A percentile compares a stretch with the other conserved stretches of the same genome.
Evolutionary conservation across 1,284 basidiomycete genomes (phyloP).

Genomic region (Papiliotrema nemorosa): DNA sequence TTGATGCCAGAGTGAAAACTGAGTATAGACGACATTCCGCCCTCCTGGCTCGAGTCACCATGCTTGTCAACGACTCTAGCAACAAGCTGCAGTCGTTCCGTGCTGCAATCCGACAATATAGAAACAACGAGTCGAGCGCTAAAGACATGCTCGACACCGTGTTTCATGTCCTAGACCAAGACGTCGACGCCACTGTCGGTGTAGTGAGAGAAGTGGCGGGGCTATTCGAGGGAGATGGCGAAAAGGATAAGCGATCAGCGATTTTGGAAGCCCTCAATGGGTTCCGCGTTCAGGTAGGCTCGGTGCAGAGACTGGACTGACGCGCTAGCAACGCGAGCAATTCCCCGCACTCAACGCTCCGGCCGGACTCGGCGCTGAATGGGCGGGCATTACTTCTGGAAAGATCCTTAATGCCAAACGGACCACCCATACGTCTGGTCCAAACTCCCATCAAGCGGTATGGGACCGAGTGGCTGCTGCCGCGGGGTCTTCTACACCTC

Average conservation of each 20-base stretch:
- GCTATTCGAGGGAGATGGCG: slow-evolving; percentile 69
- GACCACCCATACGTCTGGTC: slow-evolving; percentile 55
- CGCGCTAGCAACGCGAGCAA: slow-evolving; percentile 66
- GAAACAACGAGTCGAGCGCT: slow-evolving; percentile 71
- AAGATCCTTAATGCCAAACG: slow-evolving; percentile 79
- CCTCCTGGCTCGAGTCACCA: slow-evolving; percentile 65
- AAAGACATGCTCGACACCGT: slow-evolving; percentile 82
- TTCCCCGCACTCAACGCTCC: slow-evolving; percentile 69
- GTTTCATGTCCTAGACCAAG: slow-evolving; percentile 75
- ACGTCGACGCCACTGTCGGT: slow-evolving; percentile 70
- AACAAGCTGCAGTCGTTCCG: slow-evolving; percentile 73
- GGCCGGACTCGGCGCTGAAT: slow-evolving; percentile 56
- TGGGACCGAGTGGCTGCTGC: slow-evolving; percentile 86
- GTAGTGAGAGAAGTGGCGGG: slow-evolving; percentile 76
- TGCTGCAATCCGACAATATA: slow-evolving; percentile 75
- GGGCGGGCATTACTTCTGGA: slow-evolving; percentile 72
- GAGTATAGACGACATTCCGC: slow-evolving; percentile 61
- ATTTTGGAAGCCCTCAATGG: slow-evolving; percentile 74
- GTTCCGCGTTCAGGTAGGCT: slow-evolving; percentile 76
- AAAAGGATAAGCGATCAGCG: slow-evolving; percentile 67
- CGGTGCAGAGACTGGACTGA: slow-evolving; percentile 19
- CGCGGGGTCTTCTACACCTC: slow-evolving; percentile 50
- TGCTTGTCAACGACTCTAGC: slow-evolving; percentile 65
- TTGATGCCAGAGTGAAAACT: neutral
- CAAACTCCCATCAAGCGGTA: slow-evolving; percentile 61